Evolutionary conservation across 202 grass and related monocot species (phyloP).

Genomic region (Musa balbisiana): DNA sequence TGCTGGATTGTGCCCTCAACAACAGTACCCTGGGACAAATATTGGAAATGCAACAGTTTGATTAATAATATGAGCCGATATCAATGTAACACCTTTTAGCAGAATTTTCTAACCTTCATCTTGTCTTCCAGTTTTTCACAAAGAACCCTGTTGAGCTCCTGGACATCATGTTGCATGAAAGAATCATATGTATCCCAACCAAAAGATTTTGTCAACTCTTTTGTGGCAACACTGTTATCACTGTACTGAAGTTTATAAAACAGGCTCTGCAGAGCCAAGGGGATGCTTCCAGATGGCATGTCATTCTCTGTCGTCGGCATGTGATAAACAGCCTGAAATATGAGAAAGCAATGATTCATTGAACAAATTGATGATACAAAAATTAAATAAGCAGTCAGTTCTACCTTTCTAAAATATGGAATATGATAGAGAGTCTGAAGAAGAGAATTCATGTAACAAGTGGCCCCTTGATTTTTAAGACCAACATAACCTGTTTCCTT

Average conservation of each 20-base stretch:
- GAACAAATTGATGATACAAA: not conserved
- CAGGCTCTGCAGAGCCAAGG: constrained; percentile 88
- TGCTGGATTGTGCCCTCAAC: constrained; percentile 97
- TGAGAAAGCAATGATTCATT: not conserved
- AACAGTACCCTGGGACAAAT: constrained; percentile 86
- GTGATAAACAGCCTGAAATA: constrained; percentile 93
- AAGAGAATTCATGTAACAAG: constrained; percentile 99
- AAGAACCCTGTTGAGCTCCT: constrained; percentile 98
- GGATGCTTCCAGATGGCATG: constrained; percentile 95
- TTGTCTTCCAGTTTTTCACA: constrained; percentile 99
- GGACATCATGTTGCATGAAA: constrained; percentile 99
- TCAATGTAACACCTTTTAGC: constrained; percentile 46
- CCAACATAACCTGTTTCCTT: constrained; percentile 98
- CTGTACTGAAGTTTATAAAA: constrained; percentile 99
- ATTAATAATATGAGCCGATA: constrained; percentile 23
- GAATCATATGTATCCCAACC: constrained; percentile 97
- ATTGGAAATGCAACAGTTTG: constrained; percentile 40
- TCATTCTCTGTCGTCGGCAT: constrained; percentile 99
- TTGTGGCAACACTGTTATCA: constrained; percentile 92
- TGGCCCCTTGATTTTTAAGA: constrained; percentile 99
- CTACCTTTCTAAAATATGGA: constrained; percentile 97
- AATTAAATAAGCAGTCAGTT: not conserved
- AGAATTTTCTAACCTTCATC: constrained; percentile 97
- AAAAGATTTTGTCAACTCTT: constrained; percentile 97
- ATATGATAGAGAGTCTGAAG: constrained; percentile 97